phyloP scores from a whole-genome alignment of 441 rosid species.

The Pelargonium citronellum region DNA sequence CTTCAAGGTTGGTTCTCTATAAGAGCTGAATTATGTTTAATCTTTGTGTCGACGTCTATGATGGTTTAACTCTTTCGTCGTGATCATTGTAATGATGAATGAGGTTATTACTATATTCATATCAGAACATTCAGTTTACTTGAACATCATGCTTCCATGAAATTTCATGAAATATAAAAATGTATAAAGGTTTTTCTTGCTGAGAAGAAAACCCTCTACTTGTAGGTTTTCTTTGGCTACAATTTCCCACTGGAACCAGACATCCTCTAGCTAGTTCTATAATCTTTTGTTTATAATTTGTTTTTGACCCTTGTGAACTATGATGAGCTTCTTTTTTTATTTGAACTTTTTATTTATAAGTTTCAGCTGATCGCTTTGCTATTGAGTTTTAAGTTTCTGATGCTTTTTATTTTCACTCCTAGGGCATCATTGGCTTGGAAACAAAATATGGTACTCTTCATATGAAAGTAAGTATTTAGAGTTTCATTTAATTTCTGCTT shows the following conservation, averaged over 20 bases:
- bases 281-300: neutral
- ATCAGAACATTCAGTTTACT: neutral
- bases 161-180: neutral
- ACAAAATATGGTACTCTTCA: constrained; percentile 78
- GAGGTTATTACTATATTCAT: neutral
- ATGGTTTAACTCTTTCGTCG: too few relatives aligned
- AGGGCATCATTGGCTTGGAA: constrained; percentile 84
- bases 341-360: neutral
- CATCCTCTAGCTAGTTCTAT: too few relatives aligned
- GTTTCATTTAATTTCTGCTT: neutral
- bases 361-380: neutral
- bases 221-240: too few relatives aligned
- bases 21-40: neutral
- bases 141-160: neutral
- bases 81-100: too few relatives aligned
- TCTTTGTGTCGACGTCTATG: neutral
- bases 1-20: neutral
- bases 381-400: constrained; percentile 12
- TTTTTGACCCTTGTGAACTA: neutral
- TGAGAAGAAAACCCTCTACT: neutral
- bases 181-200: neutral
- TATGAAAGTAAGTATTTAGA: constrained; percentile 55
- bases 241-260: too few relatives aligned
- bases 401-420: constrained; percentile 13
- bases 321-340: too few relatives aligned